Percentiles rank a stretch among this genome's conserved stretches.
phyloP scores from a whole-genome alignment of 108 stramenopile species.

The Aurantiochytrium sp. region DNA sequence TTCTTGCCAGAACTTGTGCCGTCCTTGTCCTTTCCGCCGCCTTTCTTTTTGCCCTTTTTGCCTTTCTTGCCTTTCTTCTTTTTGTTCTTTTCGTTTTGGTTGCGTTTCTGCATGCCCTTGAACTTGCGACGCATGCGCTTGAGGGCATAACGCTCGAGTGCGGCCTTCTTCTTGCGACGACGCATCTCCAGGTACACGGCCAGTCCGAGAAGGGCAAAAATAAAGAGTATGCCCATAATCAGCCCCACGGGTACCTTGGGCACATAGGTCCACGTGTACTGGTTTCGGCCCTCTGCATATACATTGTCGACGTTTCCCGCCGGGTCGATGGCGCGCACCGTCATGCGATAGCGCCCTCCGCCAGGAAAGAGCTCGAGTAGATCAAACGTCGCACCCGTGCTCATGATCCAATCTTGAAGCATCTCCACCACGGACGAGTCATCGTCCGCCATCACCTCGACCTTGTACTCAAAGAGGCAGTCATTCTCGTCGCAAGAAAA shows the following conservation, averaged over 20 bases:
- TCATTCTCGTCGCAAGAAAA: slow-evolving; percentile 50
- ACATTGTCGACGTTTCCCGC: slow-evolving; percentile 56
- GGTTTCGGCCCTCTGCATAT: slow-evolving; percentile 53
- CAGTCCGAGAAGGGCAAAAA: slow-evolving; percentile 1
- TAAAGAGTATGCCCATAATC: slow-evolving; percentile 22
- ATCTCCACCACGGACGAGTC: slow-evolving; percentile 17
- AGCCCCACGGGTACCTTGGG: slow-evolving; percentile 55
- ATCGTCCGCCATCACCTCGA: slow-evolving; percentile 50
- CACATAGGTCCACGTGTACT: slow-evolving; percentile 65
- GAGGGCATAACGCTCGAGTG: slow-evolving; percentile 58
- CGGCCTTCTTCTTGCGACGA: slow-evolving; percentile 50
- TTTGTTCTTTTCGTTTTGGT: slow-evolving; percentile 3
- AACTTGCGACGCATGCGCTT: slow-evolving; percentile 61
- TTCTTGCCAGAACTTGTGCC: background rate
- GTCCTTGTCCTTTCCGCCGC: background rate
- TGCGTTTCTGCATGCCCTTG: slow-evolving; percentile 36
- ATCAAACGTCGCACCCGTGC: slow-evolving; percentile 28
- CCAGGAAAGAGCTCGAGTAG: slow-evolving; percentile 67
- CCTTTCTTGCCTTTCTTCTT: background rate
- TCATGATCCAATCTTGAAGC: slow-evolving; percentile 56
- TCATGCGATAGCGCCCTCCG: slow-evolving; percentile 61
- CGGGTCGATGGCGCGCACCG: slow-evolving; percentile 62
- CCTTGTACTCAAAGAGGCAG: slow-evolving; percentile 62
- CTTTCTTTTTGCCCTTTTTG: slow-evolving; percentile 9
- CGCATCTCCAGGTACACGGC: slow-evolving; percentile 55